These are phyloP conservation scores for Aspergillus ibericus DNA, from an alignment of 2,329 filamentous ascomycete species.

Conservation along the genomic window DNA sequence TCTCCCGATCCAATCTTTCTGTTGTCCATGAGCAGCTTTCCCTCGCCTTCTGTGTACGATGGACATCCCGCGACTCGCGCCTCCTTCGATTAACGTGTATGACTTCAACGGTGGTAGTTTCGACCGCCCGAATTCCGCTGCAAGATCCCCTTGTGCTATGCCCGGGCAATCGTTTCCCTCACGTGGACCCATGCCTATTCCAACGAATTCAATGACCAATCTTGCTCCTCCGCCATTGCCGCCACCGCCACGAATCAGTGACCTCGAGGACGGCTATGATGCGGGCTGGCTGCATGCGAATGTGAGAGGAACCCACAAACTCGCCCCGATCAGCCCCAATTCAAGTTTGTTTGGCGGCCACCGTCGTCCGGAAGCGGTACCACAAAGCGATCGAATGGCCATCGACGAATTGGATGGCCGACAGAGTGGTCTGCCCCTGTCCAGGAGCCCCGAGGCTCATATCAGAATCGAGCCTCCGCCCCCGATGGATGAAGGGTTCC, in stretches of 20 bases:
- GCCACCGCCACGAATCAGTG: conserved; percentile 62
- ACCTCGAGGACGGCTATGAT: conserved; percentile 59
- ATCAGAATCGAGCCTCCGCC: conserved; percentile 38
- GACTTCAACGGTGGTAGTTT: conserved; percentile 38
- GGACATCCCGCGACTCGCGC: conserved; percentile 45
- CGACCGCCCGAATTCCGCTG: conserved; percentile 35
- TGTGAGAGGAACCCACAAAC: conserved; percentile 49
- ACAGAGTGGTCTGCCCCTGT: conserved; percentile 26
- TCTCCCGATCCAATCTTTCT: not conserved
- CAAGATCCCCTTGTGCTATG: conserved; percentile 41
- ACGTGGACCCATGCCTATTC: conserved; percentile 63
- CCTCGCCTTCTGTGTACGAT: conserved; percentile 38
- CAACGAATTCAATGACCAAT: conserved; percentile 50
- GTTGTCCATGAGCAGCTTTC: conserved; percentile 17
- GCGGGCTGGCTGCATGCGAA: conserved; percentile 65
- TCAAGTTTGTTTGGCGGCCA: conserved; percentile 53
- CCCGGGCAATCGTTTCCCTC: conserved; percentile 44
- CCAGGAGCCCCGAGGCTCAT: conserved; percentile 36
- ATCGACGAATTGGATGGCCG: conserved; percentile 39
- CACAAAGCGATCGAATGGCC: conserved; percentile 37
- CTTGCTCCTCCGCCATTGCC: conserved; percentile 63
- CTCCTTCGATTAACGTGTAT: conserved; percentile 46
- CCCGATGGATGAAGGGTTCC: conserved; percentile 33
- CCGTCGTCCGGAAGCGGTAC: conserved; percentile 35
- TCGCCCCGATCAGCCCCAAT: conserved; percentile 50